Conservation (phyloP, 208 protist species). For the Phytomonas francai region DNA sequence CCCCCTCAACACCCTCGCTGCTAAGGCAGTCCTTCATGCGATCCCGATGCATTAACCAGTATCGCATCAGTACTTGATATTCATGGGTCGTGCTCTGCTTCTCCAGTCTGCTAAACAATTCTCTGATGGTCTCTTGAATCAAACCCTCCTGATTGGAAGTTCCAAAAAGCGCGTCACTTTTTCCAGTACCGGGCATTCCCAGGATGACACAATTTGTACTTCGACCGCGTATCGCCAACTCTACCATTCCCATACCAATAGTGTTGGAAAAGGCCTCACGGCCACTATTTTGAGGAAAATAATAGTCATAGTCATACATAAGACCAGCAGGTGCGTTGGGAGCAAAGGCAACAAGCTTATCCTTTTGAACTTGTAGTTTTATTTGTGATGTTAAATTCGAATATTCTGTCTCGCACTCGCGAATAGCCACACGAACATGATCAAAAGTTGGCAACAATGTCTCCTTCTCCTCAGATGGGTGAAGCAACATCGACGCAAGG, state of each 20-base stretch:
- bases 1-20: constrained; percentile 19
- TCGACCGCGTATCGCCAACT: constrained; percentile 67
- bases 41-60: constrained; percentile 87
- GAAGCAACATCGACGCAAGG: constrained; percentile 1
- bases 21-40: constrained; percentile 58
- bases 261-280: constrained; percentile 71
- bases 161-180: constrained; percentile 87
- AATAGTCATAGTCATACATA: constrained; percentile 90
- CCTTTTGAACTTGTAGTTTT: constrained; percentile 44
- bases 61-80: constrained; percentile 56
- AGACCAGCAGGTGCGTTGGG: constrained; percentile 50
- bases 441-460: constrained; percentile 29
- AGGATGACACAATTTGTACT: constrained; percentile 72
- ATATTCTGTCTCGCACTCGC: constrained; percentile 62
- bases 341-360: constrained; percentile 76
- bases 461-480: background rate
- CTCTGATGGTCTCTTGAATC: constrained; percentile 76
- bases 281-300: constrained; percentile 63
- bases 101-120: constrained; percentile 69
- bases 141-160: constrained; percentile 57
- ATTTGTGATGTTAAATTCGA: constrained; percentile 58
- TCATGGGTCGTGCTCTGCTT: constrained; percentile 30
- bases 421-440: constrained; percentile 65
- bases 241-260: constrained; percentile 83
- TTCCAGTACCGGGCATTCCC: constrained; percentile 71